Percentiles rank a stretch among this genome's conserved stretches.
Conservation (phyloP, 331 rosid genomes). For the Stylosanthes scabra region DNA sequence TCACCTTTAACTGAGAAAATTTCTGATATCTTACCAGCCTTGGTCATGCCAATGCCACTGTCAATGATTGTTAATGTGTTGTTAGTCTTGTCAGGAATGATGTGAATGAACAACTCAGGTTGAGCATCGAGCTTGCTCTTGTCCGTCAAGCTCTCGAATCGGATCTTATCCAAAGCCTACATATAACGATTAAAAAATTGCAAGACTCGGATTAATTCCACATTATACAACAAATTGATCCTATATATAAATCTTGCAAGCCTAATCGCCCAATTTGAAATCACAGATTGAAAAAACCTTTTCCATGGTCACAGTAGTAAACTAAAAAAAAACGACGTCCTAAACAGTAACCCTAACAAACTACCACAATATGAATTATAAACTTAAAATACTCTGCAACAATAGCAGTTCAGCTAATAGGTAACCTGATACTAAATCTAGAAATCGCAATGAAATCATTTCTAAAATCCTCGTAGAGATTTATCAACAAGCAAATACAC, state of each 20-base stretch:
- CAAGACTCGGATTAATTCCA: background rate
- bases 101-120: constrained; percentile 83
- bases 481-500: background rate
- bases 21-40: too few species aligned
- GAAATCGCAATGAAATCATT: background rate
- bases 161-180: constrained; percentile 82
- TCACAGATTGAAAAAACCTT: background rate
- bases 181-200: background rate
- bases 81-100: constrained; percentile 75
- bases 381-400: too few species aligned
- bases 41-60: constrained; percentile 93
- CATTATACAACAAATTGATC: background rate
- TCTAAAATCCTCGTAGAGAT: background rate
- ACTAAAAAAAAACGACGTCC: too few species aligned
- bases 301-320: too few species aligned
- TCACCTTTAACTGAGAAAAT: too few species aligned
- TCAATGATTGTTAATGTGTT: constrained; percentile 72
- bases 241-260: background rate
- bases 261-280: background rate
- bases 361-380: background rate
- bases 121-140: constrained; percentile 90
- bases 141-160: constrained; percentile 83
- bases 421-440: background rate
- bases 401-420: background rate
- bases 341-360: background rate